phyloP scores from a whole-genome alignment of 805 yeast genomes.

The Saccharomyces paradoxus region DNA sequence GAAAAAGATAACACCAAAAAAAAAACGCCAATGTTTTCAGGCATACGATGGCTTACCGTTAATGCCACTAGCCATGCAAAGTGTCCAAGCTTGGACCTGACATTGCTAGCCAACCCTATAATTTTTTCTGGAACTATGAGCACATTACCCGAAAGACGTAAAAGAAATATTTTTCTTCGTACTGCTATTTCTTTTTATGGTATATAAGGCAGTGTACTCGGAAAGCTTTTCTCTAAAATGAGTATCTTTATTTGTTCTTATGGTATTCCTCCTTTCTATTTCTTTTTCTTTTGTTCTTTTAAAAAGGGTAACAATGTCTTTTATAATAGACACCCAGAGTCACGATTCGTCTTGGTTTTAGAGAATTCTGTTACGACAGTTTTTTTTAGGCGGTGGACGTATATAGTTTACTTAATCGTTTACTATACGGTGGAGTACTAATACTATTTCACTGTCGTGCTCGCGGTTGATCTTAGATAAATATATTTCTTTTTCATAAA shows the following conservation, averaged over 20 bases:
- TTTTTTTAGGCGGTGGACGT: conserved; percentile 28
- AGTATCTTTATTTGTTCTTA: too few species aligned
- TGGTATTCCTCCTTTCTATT: not conserved
- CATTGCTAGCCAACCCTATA: not conserved
- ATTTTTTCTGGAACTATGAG: not conserved
- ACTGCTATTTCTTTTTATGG: not conserved
- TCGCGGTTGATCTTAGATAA: conserved; percentile 85
- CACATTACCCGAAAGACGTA: not conserved
- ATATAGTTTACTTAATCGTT: conserved; percentile 12
- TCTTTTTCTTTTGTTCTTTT: not conserved
- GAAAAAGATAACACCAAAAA: not conserved
- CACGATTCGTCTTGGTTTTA: conserved; percentile 34
- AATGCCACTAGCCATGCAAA: too few species aligned
- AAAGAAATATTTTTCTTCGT: not conserved
- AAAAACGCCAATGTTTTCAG: too few species aligned
- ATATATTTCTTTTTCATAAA: conserved; percentile 21
- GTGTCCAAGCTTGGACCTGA: too few species aligned
- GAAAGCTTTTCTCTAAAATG: not conserved
- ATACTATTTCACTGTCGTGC: conserved; percentile 51
- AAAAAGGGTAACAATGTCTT: conserved; percentile 35
- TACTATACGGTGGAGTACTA: conserved; percentile 12
- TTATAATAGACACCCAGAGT: conserved; percentile 69
- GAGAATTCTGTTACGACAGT: conserved; percentile 3
- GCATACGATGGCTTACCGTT: too few species aligned
- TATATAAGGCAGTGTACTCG: conserved; percentile 2